Evolutionary conservation across 352 stramenopile genomes (phyloP).

Genomic region (Phytophthora cryptogea): DNA sequence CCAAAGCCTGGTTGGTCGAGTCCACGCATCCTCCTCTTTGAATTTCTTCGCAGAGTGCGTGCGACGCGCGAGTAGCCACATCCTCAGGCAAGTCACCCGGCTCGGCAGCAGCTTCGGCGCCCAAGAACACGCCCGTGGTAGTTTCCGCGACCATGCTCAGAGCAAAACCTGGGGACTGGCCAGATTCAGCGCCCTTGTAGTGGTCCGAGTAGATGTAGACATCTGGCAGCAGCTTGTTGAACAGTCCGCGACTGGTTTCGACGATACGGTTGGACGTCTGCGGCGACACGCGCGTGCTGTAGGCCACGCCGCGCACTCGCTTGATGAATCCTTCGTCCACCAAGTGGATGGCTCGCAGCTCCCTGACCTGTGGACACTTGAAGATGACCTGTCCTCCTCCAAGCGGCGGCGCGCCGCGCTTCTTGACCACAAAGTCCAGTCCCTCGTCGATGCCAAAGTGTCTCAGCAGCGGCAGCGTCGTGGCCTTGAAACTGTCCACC

Average conservation of each 20-base stretch:
- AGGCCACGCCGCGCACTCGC: constrained; percentile 95
- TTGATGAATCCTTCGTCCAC: constrained; percentile 98
- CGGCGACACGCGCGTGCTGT: constrained; percentile 97
- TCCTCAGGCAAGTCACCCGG: constrained; percentile 95
- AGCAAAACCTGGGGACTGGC: constrained; percentile 91
- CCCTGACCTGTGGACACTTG: constrained; percentile 93
- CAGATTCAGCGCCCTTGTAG: constrained; percentile 92
- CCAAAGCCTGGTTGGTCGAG: constrained; percentile 95
- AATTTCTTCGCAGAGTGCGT: constrained; percentile 97
- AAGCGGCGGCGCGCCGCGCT: constrained; percentile 88
- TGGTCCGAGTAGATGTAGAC: constrained; percentile 99
- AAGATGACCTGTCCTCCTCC: constrained; percentile 92
- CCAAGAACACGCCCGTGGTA: constrained; percentile 95
- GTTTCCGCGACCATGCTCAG: constrained; percentile 96
- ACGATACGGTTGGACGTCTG: constrained; percentile 98
- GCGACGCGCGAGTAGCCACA: constrained; percentile 92
- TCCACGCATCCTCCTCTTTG: constrained; percentile 93
- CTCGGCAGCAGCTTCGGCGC: constrained; percentile 90
- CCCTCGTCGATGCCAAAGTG: constrained; percentile 96
- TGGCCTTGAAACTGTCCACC: constrained; percentile 95
- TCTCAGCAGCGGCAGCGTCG: constrained; percentile 94
- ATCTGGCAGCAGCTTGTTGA: constrained; percentile 98
- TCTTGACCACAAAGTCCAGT: constrained; percentile 88
- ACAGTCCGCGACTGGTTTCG: constrained; percentile 94
- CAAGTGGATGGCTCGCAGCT: constrained; percentile 95